Percentiles rank a stretch among this genome's conserved stretches.
These are phyloP conservation scores for Cystobasidium tubakii DNA, from an alignment of 768 basidiomycete genomes.

Conservation along the genomic window DNA sequence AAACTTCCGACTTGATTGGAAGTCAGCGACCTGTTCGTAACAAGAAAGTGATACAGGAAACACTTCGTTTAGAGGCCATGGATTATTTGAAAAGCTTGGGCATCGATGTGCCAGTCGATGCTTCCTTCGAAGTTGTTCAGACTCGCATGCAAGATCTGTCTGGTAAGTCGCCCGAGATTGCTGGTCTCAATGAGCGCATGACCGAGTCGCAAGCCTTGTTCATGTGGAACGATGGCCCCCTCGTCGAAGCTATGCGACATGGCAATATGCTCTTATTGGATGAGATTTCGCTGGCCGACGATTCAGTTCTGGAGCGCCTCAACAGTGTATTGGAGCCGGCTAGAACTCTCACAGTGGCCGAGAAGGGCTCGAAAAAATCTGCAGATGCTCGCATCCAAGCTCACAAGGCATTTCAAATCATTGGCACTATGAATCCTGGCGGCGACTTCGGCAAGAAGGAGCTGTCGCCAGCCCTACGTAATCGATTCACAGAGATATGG, in stretches of 20 bases:
- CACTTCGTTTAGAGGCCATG: slow-evolving; percentile 48
- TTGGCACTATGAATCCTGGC: slow-evolving; percentile 99
- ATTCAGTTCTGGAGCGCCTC: slow-evolving; percentile 91
- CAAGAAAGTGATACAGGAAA: slow-evolving; percentile 57
- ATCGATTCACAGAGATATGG: slow-evolving; percentile 99
- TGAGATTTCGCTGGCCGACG: slow-evolving; percentile 94
- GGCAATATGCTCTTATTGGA: slow-evolving; percentile 87
- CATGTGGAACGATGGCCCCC: slow-evolving; percentile 95
- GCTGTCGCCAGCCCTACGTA: slow-evolving; percentile 88
- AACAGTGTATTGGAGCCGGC: slow-evolving; percentile 95
- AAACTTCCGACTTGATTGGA: slow-evolving; percentile 93
- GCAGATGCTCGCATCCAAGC: slow-evolving; percentile 66
- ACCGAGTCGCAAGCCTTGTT: slow-evolving; percentile 60
- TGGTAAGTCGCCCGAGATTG: background rate
- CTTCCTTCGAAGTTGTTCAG: background rate
- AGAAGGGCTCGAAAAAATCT: slow-evolving; percentile 71
- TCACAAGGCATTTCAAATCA: slow-evolving; percentile 67
- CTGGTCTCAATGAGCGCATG: background rate
- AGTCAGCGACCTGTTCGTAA: slow-evolving; percentile 83
- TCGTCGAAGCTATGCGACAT: slow-evolving; percentile 78
- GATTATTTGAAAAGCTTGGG: background rate
- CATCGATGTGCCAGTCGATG: background rate
- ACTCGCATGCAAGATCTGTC: background rate
- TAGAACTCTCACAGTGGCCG: slow-evolving; percentile 81
- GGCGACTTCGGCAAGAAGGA: slow-evolving; percentile 99